A percentile compares a stretch with the other conserved stretches of the same genome.
phyloP scores from a whole-genome alignment of 495 filamentous ascomycete genomes.

The Talaromyces adpressus region DNA sequence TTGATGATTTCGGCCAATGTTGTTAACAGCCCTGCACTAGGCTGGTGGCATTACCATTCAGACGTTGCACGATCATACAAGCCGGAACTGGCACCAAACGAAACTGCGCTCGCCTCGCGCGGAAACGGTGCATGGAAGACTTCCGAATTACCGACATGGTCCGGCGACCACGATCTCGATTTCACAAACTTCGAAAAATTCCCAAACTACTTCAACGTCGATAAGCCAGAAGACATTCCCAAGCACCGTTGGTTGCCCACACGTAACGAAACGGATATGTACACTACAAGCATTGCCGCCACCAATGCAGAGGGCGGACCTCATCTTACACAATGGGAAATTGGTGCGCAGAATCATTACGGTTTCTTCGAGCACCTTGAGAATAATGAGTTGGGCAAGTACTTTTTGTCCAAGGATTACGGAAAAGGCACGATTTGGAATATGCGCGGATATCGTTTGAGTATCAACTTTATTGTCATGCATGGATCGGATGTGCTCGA shows the following conservation, averaged over 20 bases:
- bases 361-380: conserved; percentile 40
- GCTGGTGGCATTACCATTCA: conserved; percentile 29
- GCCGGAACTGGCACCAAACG: conserved; percentile 22
- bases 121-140: conserved; percentile 11
- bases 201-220: conserved; percentile 4
- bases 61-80: conserved; percentile 31
- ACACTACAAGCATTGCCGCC: conserved; percentile 5
- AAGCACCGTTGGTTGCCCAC: conserved; percentile 10
- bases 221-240: conserved; percentile 4
- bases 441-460: conserved; percentile 21
- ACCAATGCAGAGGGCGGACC: conserved; percentile 21
- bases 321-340: conserved; percentile 37
- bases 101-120: conserved; percentile 4
- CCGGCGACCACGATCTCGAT: background rate
- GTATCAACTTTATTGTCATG: conserved; percentile 41
- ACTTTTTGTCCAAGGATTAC: conserved; percentile 28
- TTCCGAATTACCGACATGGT: conserved; percentile 13
- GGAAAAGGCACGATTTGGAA: conserved; percentile 8
- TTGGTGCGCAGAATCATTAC: conserved; percentile 40
- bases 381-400: conserved; percentile 28
- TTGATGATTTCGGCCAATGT: conserved; percentile 34
- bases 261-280: conserved; percentile 1
- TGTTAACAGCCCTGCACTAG: conserved; percentile 30
- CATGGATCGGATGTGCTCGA: conserved; percentile 35
- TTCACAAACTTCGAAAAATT: conserved; percentile 9